Evolutionary conservation across 192 early-diverging fungal genomes (phyloP), one percentile per base, ranked within the genome.

Genomic region (Physocladia obscura): DNA sequence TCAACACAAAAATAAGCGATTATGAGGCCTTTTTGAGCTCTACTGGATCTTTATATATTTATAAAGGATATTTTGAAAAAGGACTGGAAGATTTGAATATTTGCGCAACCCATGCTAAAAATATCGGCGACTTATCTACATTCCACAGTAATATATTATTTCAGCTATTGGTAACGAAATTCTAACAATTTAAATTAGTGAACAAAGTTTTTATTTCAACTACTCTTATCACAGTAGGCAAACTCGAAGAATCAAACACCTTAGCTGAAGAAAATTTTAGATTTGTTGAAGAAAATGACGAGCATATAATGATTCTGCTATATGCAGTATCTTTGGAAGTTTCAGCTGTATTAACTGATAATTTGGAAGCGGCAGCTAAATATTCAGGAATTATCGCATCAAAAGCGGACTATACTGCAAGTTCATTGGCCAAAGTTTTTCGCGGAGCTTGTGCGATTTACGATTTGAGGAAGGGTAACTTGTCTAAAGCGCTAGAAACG

Each of bases 161-260:
- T n/a, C n/a, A n/a, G n/a, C n/a, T n/a, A n/a, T n/a, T n/a, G n/a
- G n/a, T n/a, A n/a, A n/a, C n/a, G n/a, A n/a, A n/a, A n/a, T n/a
- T n/a, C n/a, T n/a, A n/a, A n/a, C n/a, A n/a, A n/a, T n/a, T n/a
- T n/a, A n/a, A n/a, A n/a, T 5, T 35, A 68, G 65, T 68, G 22
- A 68, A 27, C 31, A 49, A 68, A 56, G 50, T 68, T 6, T 68
- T 68, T 29, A 26, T 68, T 17, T 8, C 65, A n/a, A 68, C 54
- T 8, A 57, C 54, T 11, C 47, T 68, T 19, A 24, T 57, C 6
- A 39, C 65, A 17, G 26, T 39, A 8, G 65, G 65, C 26, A 54
- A 68, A 4, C 52, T 68, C 8, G 31, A 65, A 27, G 62, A 65
- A 17, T 65, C 62, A 11, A 35, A 68, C 52, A 37, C 29, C 13